Evolutionary conservation across 768 basidiomycete genomes (phyloP), one percentile per base, ranked within the genome.

Genomic region (Phanerochaete carnosa): DNA sequence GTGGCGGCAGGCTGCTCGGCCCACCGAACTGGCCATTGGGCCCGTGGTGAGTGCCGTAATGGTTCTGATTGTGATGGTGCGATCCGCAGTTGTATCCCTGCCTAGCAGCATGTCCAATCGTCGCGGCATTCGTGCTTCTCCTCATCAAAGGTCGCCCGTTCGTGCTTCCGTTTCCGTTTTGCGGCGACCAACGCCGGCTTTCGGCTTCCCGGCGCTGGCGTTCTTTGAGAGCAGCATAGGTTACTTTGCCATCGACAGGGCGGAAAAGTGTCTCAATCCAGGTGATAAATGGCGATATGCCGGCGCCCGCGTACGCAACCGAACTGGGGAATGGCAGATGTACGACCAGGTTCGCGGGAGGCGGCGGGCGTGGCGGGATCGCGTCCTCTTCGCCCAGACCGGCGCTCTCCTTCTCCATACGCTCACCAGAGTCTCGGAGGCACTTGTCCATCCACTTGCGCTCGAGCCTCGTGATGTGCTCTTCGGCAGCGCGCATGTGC

Each of bases 291-390:
- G 87, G 83, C 58, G 87, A 75, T 23, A 93, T 74, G 45, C 81
- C 74, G 19, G 79, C 83, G 33, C 73, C 71, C 52, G 79, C 73
- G 2, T 81, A 83, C 2, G 79, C 72, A 19, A 86, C 88, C 3
- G 85, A 86, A 64, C 83, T 86, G 3, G 91, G 89, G 76, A 90
- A 90, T 19, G 88, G 86, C 7, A 90, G 75, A 68, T 91, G 91
- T 6, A 92, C 79, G 43, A 92, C 82, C 1, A 87, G 80, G 51
- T 81, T 85, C 11, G 89, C 87, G 64, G 89, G 83, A 0, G 89
- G 88, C 19, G 90, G 84, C 4, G 90, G 89, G 15, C 88, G 80
- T 1, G 79, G 80, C 2, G 80, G 83, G n/a, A 83, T 70, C 1
- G 15, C 33, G 59, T 65, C 62, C 25, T 66, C 22, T 46, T 45